Base-by-base conservation (phyloP, 164 flowering plant species). In the Santalum album region DNA sequence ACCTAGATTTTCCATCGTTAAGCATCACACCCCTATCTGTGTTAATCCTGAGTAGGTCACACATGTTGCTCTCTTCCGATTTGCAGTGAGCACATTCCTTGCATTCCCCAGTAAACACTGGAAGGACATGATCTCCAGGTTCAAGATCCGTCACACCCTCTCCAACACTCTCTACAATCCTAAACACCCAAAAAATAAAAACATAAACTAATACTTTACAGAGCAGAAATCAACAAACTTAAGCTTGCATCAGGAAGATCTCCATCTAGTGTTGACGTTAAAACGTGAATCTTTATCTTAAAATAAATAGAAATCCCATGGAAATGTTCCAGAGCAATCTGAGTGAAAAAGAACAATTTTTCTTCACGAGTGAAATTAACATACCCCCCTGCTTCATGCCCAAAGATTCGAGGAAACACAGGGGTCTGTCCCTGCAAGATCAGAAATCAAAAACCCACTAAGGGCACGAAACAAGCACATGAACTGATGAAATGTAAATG, bases 81-180 rank as follows among this genome's bases (percentile, higher is more conserved):
- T 77, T 78, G 62, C 86, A 83, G 64, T 80, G 84, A 2, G 51
- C 49, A 36, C 89, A 80, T 0, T 84, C 82, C 63, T 57, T 60
- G 54, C 87, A 84, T 36, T 79, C 90, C 7, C 85, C 87, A 0
- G 85, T 83, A 69, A 83, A 79, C 22, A 79, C 67, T 0, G 87
- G 87, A 0, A 84, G 83, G 11, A 84, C 90, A 58, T 84, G 81
- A n/a, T 84, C 87, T 0, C 90, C 87, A 0, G 80, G 75, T 53
- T 64, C 11, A 1, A 84, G 69, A 5, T 72, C 81, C 0, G 75
- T 77, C 60, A 82, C 84, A 1, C 81, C 84, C 60, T 78, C 76
- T 11, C 83, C 89, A 0, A 83, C 80, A 50, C 89, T 83, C 60
- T 84, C 87, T 24, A 81, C 83, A 57, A 84, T 70, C 58, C 82